Conservation (phyloP, 192 early-diverging fungal genomes). For the Powellomyces hirtus region DNA sequence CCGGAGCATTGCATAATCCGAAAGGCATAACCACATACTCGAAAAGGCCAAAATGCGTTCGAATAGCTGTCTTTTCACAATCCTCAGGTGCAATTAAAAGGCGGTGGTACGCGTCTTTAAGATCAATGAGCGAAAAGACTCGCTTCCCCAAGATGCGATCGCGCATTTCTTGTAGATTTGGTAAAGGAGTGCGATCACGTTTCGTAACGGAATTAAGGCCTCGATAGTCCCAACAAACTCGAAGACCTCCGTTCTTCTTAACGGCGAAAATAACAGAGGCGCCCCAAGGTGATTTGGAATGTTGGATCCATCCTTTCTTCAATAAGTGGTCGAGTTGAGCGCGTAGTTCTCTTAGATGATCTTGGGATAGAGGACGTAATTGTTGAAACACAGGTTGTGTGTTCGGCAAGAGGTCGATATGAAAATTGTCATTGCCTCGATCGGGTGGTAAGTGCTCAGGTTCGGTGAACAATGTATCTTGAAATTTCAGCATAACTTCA, state of each 20-base stretch:
- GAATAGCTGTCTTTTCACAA: slow-evolving; percentile 2
- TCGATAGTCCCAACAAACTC: slow-evolving; percentile 43
- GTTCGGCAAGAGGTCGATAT: neutral
- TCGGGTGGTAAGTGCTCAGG: neutral
- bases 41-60: slow-evolving; percentile 34
- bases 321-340: neutral
- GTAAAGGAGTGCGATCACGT: neutral
- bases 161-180: neutral
- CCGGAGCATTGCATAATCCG: slow-evolving; percentile 60
- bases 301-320: slow-evolving; percentile 14
- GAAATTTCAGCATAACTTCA: no score
- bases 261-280: slow-evolving; percentile 29
- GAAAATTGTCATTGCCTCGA: neutral
- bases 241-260: slow-evolving; percentile 48
- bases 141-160: neutral
- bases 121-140: neutral
- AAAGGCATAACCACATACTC: slow-evolving; percentile 63
- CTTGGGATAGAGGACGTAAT: neutral
- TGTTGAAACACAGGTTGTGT: neutral
- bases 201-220: slow-evolving; percentile 7
- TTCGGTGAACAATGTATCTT: slow-evolving; percentile 1
- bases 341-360: neutral
- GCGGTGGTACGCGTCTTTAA: slow-evolving; percentile 4
- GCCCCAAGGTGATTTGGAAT: slow-evolving; percentile 16
- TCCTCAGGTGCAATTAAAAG: neutral